Percentiles rank a stretch among this genome's conserved stretches.
These are phyloP conservation scores for Pezicula carpinea DNA, from an alignment of 2,329 filamentous ascomycete genomes.

Conservation along the genomic window DNA sequence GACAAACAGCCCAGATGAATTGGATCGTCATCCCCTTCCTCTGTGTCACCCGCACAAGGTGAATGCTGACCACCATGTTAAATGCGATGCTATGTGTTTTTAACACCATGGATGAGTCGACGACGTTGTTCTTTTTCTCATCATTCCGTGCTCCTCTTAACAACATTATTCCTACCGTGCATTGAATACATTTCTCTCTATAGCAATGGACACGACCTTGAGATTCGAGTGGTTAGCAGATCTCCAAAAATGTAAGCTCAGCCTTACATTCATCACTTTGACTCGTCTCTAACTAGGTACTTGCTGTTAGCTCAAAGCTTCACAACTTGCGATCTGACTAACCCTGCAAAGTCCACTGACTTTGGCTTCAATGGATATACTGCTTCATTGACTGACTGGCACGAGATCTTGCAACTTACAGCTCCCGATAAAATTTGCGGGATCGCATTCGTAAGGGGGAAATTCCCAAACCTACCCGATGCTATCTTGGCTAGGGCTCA, in stretches of 20 bases:
- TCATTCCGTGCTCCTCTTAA: no score
- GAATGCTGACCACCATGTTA: no score
- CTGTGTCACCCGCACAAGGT: no score
- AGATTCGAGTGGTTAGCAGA: slow-evolving; percentile 12
- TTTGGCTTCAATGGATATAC: slow-evolving; percentile 17
- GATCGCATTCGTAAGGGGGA: slow-evolving; percentile 13
- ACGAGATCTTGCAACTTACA: slow-evolving; percentile 18
- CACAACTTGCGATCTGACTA: slow-evolving; percentile 10
- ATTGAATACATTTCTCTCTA: background rate
- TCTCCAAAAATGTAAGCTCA: slow-evolving; percentile 9
- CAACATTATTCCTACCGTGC: background rate
- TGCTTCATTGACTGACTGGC: slow-evolving; percentile 15
- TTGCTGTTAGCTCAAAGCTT: slow-evolving; percentile 11
- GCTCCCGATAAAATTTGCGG: slow-evolving; percentile 15
- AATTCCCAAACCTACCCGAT: slow-evolving; percentile 14
- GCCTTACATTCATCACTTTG: background rate
- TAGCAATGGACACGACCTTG: background rate
- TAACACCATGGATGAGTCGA: no score
- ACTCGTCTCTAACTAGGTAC: background rate
- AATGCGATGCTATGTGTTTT: no score
- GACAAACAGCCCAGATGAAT: background rate
- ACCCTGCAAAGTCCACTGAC: slow-evolving; percentile 14
- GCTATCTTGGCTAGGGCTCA: slow-evolving; percentile 16
- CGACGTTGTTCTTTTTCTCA: no score
- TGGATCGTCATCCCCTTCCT: no score